Evolutionary conservation across 2,329 filamentous ascomycete species (phyloP), one percentile per base, ranked within the genome.

Genomic region (Nemania sp.): DNA sequence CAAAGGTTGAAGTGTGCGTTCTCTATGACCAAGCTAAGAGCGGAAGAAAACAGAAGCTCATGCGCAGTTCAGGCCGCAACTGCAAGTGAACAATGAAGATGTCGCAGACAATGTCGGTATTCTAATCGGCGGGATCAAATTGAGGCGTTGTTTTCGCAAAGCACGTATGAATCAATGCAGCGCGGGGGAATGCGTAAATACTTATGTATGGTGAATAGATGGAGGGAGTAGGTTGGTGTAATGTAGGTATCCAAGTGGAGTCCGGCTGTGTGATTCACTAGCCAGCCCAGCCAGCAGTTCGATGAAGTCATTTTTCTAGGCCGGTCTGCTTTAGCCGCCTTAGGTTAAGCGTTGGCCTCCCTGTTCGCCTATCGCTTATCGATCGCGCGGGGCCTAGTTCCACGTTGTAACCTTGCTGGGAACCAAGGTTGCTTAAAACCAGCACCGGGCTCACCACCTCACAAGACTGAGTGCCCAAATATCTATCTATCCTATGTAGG

Each of bases 231-330:
- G n/a, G n/a, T n/a, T n/a, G n/a, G n/a, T n/a, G n/a, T n/a, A n/a
- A n/a, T n/a, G n/a, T n/a, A n/a, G n/a, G n/a, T n/a, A n/a, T n/a
- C n/a, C n/a, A n/a, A n/a, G 45, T 10, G 32, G n/a, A 32, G 1
- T 27, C 15, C 20, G 27, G 6, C 47, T 35, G 11, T 11, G 32
- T 35, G 32, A 35, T 35, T 35, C 32, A 35, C 24, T 8, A 41
- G 22, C 27, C 29, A 20, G 59, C 24, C 45, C 55, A 7, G 38
- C 24, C 26, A 53, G 24, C 32, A 45, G 18, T n/a, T 41, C 38
- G 24, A 58, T 70, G 68, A 70, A 70, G 68, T 70, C 68, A 70
- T 70, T 66, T n/a, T 63, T 62, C 52, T 41, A 47, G 51, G 56
- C 32, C 60, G 29, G 11, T 35, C 20, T 29, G 41, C 43, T 62